Evolutionary conservation across 768 basidiomycete genomes (phyloP), one percentile per base, ranked within the genome.

Genomic region (Cyclocybe aegerita): DNA sequence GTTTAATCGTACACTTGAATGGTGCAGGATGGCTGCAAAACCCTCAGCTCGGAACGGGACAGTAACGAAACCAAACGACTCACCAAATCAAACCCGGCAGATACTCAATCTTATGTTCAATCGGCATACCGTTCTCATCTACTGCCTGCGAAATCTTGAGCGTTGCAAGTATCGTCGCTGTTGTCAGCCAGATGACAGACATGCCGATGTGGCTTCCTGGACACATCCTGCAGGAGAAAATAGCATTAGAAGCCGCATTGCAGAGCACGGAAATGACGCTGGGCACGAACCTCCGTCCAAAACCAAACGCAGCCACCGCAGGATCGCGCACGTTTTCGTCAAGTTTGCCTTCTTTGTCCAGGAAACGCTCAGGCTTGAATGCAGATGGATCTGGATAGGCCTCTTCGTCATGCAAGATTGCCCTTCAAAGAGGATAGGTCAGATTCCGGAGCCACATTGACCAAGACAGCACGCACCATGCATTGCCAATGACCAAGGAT

Each of bases 351-450:
- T 76, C 67, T 12, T 67, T 56, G 23, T 23, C 23, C 15, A 80
- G 60, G 64, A 73, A 80, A 7, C 80, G 73, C 29, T 72, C 75
- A 7, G 80, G 80, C 7, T 65, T 68, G 58, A 75, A 82, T n/a
- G 50, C 53, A 14, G 54, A 32, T 23, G 73, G 69, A 10, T 72
- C 57, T 8, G 70, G 68, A 48, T 71, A 72, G 30, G 60, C 58
- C 12, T 65, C 57, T 36, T 69, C 63, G 52, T 72, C 59, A 37
- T 67, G 64, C 7, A 65, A 59, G 57, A 74, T 68, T 9, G 62
- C 59, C 70, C 72, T 72, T 10, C 4, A 50, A 8, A 16, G 16
- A 7, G 10, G 10, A 31, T 12, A 31, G 8, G 11, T 15, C 35
- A 9, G 38, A 30, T 32, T 23, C 11, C 41, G 9, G 31, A 11